Base-by-base conservation (phyloP, 495 filamentous ascomycete species). In the Neurospora hispaniola region DNA sequence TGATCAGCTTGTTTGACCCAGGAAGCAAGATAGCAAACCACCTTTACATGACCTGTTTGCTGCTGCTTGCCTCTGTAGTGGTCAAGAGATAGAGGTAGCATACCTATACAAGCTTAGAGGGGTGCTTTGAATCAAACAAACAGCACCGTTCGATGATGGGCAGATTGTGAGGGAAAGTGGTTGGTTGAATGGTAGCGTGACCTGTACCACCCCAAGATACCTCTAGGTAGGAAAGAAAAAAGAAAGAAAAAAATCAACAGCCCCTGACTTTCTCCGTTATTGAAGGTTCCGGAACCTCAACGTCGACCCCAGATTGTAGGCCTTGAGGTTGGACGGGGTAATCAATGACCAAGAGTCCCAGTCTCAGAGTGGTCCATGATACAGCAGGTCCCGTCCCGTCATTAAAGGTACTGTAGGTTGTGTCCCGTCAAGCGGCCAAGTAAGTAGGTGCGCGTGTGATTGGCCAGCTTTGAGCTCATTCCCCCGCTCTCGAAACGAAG, bases 391-490 rank as follows among this genome's bases (percentile, higher is more conserved):
- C 54, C 54, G 27, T 62, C 54, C 54, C 54, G 54, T 62, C 54
- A 35, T 62, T 38, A 38, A 6, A 38, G 35, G 35, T 31, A 31
- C 27, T 31, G 27, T 38, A 38, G 35, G 35, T 38, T 18, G 54
- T 62, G 54, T 62, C 14, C 27, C 54, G 27, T 62, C 14, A 35
- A 62, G 54, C 12, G 31, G 12, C 54, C 54, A 35, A 62, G 54
- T 18, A 71, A 59, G 39, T 14, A 41, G 68, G 5, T 31, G 62
- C 12, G 71, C 18, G 42, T 71, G 14, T 70, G 66, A 73, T 73
- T 73, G 71, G 71, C n/a, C 71, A 69, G 43, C 46, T 38, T 35
- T 54, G 71, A 46, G 46, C 72, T 59, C 16, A 31, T 71, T n/a
- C 38, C 69, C 69, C 73, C 70, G 48, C 70, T 74, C 69, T 27